These are phyloP conservation scores for Cladosporium cucumerinum DNA, from an alignment of 2,329 filamentous ascomycete genomes.

Conservation along the genomic window DNA sequence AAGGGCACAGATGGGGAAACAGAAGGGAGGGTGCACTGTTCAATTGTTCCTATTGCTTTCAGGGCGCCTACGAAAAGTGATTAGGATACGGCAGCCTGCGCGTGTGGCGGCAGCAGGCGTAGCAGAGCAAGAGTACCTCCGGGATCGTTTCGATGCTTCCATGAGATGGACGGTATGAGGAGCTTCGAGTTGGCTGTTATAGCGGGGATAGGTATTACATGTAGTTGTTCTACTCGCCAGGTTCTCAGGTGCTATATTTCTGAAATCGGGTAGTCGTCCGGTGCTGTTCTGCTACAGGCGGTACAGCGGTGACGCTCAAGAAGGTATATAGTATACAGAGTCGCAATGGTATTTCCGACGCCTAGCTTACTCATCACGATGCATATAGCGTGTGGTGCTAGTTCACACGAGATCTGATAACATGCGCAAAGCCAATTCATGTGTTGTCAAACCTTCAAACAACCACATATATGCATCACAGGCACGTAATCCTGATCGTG, in stretches of 20 bases:
- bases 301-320: too few relatives aligned
- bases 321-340: too few relatives aligned
- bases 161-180: background rate
- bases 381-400: background rate
- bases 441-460: background rate
- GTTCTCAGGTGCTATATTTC: too few relatives aligned
- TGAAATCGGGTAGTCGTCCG: too few relatives aligned
- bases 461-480: background rate
- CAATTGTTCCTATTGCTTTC: too few relatives aligned
- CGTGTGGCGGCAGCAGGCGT: background rate
- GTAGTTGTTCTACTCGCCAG: too few relatives aligned
- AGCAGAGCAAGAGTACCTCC: background rate
- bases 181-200: background rate
- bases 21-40: background rate
- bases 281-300: too few relatives aligned
- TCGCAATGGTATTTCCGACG: too few relatives aligned
- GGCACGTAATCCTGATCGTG: background rate
- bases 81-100: too few relatives aligned
- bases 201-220: too few relatives aligned
- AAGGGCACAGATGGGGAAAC: conserved; percentile 5
- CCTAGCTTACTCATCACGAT: background rate
- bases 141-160: background rate
- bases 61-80: too few relatives aligned
- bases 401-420: background rate
- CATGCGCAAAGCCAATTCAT: background rate